phyloP scores from a whole-genome alignment of 305 asterid species.

The Fraxinus albicans region DNA sequence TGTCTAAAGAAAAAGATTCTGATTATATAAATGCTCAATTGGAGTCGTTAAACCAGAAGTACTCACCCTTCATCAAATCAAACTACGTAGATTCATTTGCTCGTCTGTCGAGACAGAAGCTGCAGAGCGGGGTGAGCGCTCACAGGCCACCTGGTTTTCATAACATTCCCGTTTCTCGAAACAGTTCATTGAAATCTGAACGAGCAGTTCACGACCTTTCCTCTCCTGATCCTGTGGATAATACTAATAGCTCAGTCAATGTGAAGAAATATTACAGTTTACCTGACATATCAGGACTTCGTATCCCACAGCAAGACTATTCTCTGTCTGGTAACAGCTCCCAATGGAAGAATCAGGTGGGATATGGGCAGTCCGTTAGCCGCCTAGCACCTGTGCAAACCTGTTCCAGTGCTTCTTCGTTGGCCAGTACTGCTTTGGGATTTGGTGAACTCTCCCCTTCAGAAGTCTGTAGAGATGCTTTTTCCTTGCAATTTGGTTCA shows the following conservation, averaged over 20 bases:
- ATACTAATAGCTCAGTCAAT: conserved; percentile 35
- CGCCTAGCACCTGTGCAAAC: conserved; percentile 42
- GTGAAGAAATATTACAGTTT: conserved; percentile 76
- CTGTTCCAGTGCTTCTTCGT: conserved; percentile 36
- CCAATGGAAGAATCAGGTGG: conserved; percentile 43
- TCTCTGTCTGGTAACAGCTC: conserved; percentile 32
- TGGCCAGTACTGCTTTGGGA: conserved; percentile 55
- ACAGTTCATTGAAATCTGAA: conserved; percentile 65
- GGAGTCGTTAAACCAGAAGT: conserved; percentile 44
- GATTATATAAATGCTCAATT: conserved; percentile 43
- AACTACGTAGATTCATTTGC: conserved; percentile 42
- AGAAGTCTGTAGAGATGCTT: conserved; percentile 57
- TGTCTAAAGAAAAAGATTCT: conserved; percentile 49
- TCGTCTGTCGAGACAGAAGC: conserved; percentile 53
- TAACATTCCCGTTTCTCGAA: conserved; percentile 65
- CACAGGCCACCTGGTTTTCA: conserved; percentile 86
- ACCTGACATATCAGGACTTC: conserved; percentile 87
- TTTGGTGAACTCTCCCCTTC: conserved; percentile 52
- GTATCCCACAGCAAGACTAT: conserved; percentile 52
- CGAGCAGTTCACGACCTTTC: conserved; percentile 43
- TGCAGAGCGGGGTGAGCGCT: conserved; percentile 57
- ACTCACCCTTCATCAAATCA: conserved; percentile 41
- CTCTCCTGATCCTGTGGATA: conserved; percentile 53
- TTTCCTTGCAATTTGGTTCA: conserved; percentile 52
- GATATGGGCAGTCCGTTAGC: conserved; percentile 44